These are phyloP conservation scores for Candida wancherniae DNA, from an alignment of 805 yeast species.

Conservation along the genomic window DNA sequence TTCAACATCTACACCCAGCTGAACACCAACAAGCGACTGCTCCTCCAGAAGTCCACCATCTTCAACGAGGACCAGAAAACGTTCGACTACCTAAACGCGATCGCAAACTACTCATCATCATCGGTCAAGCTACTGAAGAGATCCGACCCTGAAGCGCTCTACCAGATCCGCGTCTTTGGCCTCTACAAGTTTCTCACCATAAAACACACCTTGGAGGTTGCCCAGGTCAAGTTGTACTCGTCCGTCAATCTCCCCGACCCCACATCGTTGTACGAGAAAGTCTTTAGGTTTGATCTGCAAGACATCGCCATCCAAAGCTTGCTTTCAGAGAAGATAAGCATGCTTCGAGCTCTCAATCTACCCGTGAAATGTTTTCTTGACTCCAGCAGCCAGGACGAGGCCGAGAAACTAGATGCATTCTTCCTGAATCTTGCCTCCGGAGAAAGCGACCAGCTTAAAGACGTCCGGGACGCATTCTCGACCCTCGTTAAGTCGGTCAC, in stretches of 20 bases:
- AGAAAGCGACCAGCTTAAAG: conserved; percentile 14
- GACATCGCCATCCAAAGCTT: conserved; percentile 35
- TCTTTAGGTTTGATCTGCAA: conserved; percentile 35
- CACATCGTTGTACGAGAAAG: conserved; percentile 32
- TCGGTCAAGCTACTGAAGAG: conserved; percentile 34
- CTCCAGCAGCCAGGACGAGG: conserved; percentile 9
- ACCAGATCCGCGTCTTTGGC: conserved; percentile 38
- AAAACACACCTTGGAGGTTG: conserved; percentile 28
- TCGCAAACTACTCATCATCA: conserved; percentile 35
- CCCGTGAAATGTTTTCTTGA: conserved; percentile 31
- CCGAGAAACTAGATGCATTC: conserved; percentile 9
- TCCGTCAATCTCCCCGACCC: conserved; percentile 25
- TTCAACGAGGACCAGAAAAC: conserved; percentile 27
- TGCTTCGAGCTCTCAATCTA: conserved; percentile 22
- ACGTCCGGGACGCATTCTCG: conserved; percentile 16
- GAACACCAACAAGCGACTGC: conserved; percentile 35
- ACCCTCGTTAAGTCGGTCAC: conserved; percentile 22
- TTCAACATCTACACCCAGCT: conserved; percentile 33
- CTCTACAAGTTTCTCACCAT: conserved; percentile 37
- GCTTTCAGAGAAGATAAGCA: conserved; percentile 29
- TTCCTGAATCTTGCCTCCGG: conserved; percentile 9
- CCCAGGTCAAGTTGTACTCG: conserved; percentile 28
- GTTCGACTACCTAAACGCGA: conserved; percentile 39
- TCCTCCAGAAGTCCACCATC: conserved; percentile 25
- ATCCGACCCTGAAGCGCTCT: conserved; percentile 32